phyloP scores from a whole-genome alignment of 495 filamentous ascomycete genomes.

The Xylaria grammica region DNA sequence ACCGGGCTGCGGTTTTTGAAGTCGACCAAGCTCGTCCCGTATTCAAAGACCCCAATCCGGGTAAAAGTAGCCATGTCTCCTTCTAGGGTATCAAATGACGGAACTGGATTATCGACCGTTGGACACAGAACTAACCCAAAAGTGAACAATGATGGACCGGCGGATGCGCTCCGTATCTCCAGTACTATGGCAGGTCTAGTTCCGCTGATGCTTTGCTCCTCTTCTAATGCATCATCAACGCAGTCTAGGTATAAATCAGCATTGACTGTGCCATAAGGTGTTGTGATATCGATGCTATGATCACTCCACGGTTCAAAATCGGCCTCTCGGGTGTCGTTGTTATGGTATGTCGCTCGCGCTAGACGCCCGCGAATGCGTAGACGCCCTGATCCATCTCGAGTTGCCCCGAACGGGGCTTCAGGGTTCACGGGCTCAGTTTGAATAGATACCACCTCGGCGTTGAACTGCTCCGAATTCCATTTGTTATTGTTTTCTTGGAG shows the following conservation, averaged over 20 bases:
- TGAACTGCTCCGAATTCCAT: neutral
- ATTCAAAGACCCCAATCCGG: neutral
- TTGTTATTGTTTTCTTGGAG: neutral
- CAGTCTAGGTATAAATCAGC: neutral
- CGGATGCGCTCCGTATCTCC: neutral
- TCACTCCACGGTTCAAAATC: neutral
- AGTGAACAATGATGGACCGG: neutral
- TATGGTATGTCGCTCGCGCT: neutral
- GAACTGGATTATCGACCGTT: no score
- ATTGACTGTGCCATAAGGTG: neutral
- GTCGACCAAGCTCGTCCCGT: neutral
- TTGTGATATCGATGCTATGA: neutral
- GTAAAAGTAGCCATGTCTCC: neutral
- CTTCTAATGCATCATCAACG: conserved; percentile 1
- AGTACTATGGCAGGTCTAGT: neutral
- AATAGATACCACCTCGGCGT: neutral
- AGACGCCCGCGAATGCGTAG: neutral
- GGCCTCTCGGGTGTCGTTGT: neutral
- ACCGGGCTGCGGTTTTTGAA: neutral
- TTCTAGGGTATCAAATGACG: no score
- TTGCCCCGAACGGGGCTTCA: neutral
- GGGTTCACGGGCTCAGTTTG: neutral
- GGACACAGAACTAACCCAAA: neutral
- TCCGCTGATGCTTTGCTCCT: neutral
- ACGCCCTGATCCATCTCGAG: neutral